Percentiles rank a stretch among this genome's conserved stretches.
phyloP scores from a whole-genome alignment of 331 rosid genomes.

The Rosa hybrid region DNA sequence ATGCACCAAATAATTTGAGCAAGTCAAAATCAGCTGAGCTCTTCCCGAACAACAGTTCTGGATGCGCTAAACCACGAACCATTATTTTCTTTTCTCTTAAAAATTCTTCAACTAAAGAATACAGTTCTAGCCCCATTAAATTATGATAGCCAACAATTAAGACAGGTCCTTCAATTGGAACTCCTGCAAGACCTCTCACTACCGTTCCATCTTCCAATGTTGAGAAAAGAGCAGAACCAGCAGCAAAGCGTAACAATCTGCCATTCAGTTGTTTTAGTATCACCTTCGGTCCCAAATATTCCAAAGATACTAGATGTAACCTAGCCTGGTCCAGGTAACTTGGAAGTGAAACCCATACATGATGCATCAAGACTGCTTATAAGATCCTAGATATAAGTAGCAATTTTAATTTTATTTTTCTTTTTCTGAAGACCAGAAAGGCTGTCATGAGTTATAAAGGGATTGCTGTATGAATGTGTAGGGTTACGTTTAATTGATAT shows the following conservation, averaged over 20 bases:
- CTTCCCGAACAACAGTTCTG: constrained; percentile 41
- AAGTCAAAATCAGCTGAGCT: constrained; percentile 49
- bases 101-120: constrained; percentile 51
- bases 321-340: neutral
- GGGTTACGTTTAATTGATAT: neutral
- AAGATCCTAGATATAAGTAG: neutral
- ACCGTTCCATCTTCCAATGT: constrained; percentile 84
- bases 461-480: neutral
- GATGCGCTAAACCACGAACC: constrained; percentile 85
- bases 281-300: neutral
- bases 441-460: neutral
- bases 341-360: neutral
- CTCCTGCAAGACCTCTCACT: constrained; percentile 84
- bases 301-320: neutral
- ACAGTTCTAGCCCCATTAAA: constrained; percentile 68
- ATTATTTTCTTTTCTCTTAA: constrained; percentile 62
- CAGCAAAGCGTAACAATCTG: constrained; percentile 51
- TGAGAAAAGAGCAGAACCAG: constrained; percentile 72
- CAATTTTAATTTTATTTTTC: neutral
- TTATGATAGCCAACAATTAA: constrained; percentile 81
- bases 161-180: constrained; percentile 91
- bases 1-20: constrained; percentile 71
- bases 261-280: constrained; percentile 17
- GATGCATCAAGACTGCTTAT: neutral
- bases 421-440: neutral